Evolutionary conservation across 805 yeast species (phyloP), one percentile per base, ranked within the genome.

Genomic region (Sporopachydermia lactativora): DNA sequence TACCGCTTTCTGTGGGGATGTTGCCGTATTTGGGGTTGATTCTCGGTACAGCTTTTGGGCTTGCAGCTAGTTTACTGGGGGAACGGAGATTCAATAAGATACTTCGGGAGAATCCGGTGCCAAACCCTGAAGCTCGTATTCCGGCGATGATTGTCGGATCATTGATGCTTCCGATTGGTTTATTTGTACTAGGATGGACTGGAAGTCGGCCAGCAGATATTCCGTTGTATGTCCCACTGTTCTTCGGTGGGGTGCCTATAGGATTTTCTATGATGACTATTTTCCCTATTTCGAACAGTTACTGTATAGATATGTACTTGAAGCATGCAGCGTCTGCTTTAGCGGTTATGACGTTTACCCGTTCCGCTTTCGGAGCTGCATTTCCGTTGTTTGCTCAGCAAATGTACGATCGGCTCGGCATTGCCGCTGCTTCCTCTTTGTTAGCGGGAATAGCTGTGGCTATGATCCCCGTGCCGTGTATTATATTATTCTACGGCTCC

Each of bases 301-400:
- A 82, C 57, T 65, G 82, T 53, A 66, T 77, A 39, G 82, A 77
- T 53, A 62, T 79, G 37, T 75, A 73, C 50, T 63, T 73, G 28
- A 56, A 64, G 37, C 70, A 65, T 46, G 73, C 81, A 5, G 82
- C 92, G 5, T 69, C 78, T 44, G 92, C 92, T 1, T 65, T 81
- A 49, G 89, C 89, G 13, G 80, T 89, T 3, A 81, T 81, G 55
- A 89, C 81, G 19, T 81, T 81, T 52, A 63, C 81, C 50, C 71
- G 94, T 66, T 70, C 80, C 50, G 81, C 85, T 15, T 88, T 86
- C 52, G 94, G 92, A 64, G 89, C 86, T 18, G 89, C 86, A 0
- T 80, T 81, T 70, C 88, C 89, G 45, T 64, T 81, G 49, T 81
- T 81, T 55, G 74, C 81, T n/a, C 73, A 76, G 34, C 89, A 80